Evolutionary conservation across 2,329 filamentous ascomycete genomes (phyloP).

Genomic region (Gyromitra esculenta): DNA sequence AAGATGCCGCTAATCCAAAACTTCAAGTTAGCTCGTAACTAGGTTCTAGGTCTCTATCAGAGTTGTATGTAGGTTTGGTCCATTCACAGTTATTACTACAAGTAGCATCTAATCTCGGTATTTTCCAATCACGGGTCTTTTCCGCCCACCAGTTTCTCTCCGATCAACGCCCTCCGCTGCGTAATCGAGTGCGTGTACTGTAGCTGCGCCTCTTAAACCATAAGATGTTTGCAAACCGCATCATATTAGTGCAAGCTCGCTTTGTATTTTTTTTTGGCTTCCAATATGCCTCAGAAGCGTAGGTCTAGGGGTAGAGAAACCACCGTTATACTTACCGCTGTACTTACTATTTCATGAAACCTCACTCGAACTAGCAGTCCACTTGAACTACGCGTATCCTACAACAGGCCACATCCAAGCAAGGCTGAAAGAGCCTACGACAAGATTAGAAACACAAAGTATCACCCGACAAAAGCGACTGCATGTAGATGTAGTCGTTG

Average conservation of each 20-base stretch:
- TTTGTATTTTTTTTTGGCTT: no score
- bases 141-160: background rate
- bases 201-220: background rate
- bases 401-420: background rate
- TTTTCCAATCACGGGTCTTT: background rate
- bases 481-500: background rate
- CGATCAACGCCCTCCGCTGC: background rate
- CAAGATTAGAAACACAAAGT: conserved; percentile 6
- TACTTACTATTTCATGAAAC: background rate
- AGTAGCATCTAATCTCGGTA: background rate
- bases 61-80: no score
- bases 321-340: background rate
- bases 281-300: no score
- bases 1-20: no score
- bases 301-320: background rate
- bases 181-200: background rate
- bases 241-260: background rate
- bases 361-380: conserved; percentile 13
- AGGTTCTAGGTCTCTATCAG: background rate
- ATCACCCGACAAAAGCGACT: no score
- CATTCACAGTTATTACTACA: background rate
- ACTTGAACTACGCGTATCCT: background rate
- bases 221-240: background rate
- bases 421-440: background rate
- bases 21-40: no score